phyloP scores from a whole-genome alignment of 768 basidiomycete species.

The Phaeotremella fagi region DNA sequence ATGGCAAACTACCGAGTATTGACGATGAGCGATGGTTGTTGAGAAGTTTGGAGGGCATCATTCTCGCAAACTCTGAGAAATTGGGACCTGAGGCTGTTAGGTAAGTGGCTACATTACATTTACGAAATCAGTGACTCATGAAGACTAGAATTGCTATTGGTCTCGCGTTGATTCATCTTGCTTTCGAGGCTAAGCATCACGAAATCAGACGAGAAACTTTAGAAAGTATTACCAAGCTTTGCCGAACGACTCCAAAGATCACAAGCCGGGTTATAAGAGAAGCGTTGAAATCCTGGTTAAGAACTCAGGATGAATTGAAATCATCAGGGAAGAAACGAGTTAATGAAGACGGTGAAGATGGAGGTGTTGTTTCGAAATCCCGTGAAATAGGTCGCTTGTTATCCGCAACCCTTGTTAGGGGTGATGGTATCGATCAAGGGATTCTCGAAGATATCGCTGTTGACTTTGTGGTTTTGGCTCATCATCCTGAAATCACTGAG shows the following conservation, averaged over 20 bases:
- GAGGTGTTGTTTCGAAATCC: conserved; percentile 54
- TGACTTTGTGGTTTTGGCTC: conserved; percentile 63
- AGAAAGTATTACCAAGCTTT: conserved; percentile 51
- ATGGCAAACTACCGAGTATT: conserved; percentile 61
- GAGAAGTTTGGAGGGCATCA: conserved; percentile 57
- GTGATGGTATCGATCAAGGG: conserved; percentile 3
- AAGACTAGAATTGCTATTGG: conserved; percentile 59
- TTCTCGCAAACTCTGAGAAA: conserved; percentile 10
- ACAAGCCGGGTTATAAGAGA: conserved; percentile 59
- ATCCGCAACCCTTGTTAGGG: conserved; percentile 14
- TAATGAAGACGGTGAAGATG: conserved; percentile 52
- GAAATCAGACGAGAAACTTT: conserved; percentile 56
- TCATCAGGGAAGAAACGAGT: conserved; percentile 17
- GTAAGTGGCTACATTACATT: too few species aligned
- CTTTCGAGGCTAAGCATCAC: conserved; percentile 58
- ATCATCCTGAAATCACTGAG: conserved; percentile 58
- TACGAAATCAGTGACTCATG: too few species aligned
- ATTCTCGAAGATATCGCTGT: conserved; percentile 51
- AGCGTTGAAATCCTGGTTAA: conserved; percentile 52
- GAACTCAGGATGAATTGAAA: conserved; percentile 30
- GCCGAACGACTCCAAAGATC: conserved; percentile 52
- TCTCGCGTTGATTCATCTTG: conserved; percentile 63
- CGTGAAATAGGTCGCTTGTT: conserved; percentile 35
- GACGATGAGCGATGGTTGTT: conserved; percentile 73
- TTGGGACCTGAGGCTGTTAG: conserved; percentile 17